Percentiles rank a stretch among this genome's conserved stretches.
Conservation (phyloP, 139 green algal genomes). For the Asterochloris sp. region DNA sequence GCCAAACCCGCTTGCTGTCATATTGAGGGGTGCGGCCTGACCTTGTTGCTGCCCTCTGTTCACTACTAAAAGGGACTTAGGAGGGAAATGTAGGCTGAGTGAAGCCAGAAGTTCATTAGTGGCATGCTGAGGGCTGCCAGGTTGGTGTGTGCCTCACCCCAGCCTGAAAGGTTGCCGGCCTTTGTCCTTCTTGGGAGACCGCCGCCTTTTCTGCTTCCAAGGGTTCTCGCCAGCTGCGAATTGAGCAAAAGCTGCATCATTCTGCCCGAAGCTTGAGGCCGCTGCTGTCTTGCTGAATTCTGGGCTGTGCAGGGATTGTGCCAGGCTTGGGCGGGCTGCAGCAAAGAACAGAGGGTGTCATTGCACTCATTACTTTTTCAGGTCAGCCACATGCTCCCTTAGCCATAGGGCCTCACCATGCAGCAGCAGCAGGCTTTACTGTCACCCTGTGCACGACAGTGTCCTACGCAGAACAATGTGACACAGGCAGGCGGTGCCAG, state of each 20-base stretch:
- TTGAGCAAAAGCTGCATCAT: background rate
- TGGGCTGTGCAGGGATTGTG: slow-evolving; percentile 7
- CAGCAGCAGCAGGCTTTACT: background rate
- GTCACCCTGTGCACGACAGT: background rate
- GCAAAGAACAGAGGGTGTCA: background rate
- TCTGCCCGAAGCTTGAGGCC: background rate
- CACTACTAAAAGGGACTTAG: no score
- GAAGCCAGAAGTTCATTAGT: no score
- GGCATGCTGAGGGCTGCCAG: no score
- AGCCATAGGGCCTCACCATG: background rate
- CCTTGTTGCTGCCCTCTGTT: no score
- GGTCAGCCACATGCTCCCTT: background rate
- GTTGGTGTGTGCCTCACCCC: background rate
- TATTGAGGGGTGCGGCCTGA: no score
- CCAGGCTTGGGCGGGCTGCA: slow-evolving; percentile 9
- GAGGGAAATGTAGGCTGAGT: no score
- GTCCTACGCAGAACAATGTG: background rate
- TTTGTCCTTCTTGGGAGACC: slow-evolving; percentile 17
- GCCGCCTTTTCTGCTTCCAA: slow-evolving; percentile 2
- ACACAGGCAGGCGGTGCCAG: slow-evolving; percentile 4
- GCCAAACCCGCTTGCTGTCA: no score
- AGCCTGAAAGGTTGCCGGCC: slow-evolving; percentile 13
- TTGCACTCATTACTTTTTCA: background rate
- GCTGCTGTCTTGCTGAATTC: background rate
- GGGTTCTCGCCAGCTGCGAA: slow-evolving; percentile 11